Evolutionary conservation across 495 filamentous ascomycete genomes (phyloP), one percentile per base, ranked within the genome.

Genomic region (Bacidia gigantensis): DNA sequence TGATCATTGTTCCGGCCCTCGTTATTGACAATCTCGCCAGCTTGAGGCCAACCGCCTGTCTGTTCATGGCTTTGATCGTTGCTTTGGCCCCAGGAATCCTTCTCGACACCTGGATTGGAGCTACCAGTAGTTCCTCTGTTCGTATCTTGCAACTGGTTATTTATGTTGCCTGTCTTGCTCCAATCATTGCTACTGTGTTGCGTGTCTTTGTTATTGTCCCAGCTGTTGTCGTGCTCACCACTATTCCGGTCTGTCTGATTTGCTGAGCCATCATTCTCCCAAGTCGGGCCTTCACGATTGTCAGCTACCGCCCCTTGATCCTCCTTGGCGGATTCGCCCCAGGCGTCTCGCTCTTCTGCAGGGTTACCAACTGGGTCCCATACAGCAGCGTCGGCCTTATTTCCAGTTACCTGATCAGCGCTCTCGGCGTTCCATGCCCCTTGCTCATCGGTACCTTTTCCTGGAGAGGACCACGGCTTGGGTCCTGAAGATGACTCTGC

Each of bases 31-130:
- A 14, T 26, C n/a, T 39, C 46, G 11, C 46, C 54, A 17, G 46
- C 18, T 17, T 51, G 41, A 3, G 21, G 25, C 47, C 47, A 46
- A 17, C 17, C 26, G 11, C 38, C 42, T 5, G 41, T 22, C 41
- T 44, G 41, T 12, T 56, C 49, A 32, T 51, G 39, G n/a, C 22
- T 40, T 11, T 52, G 42, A n/a, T 22, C 32, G 35, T 48, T 47
- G 32, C 3, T 51, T 47, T 22, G 47, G 3, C 3, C 26, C 22
- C 41, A 44, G 20, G 7, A 7, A 44, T 44, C 20, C 17, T 7
- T 44, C 9, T 17, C 41, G 20, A n/a, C 32, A 39, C 32, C 32
- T 39, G 10, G 32, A 39, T 39, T n/a, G n/a, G n/a, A n/a, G n/a
- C n/a, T n/a, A n/a, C n/a, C n/a, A 54, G 23, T 25, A 32, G 35